Conservation (phyloP, 345 rosid species). For the Gossypium stocksii region DNA sequence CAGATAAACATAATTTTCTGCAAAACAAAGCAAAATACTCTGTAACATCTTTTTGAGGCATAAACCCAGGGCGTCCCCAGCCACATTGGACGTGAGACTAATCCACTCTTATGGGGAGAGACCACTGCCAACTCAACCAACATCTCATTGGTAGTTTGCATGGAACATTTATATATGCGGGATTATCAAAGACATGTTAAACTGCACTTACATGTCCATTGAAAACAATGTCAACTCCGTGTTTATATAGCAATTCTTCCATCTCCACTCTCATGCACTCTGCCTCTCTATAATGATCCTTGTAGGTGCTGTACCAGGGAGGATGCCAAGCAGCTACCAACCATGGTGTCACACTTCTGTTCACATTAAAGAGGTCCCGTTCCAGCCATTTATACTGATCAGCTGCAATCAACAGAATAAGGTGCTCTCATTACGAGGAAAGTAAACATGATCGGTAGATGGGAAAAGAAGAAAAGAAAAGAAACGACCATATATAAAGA, state of each 20-base stretch:
- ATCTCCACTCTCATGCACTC: slow-evolving; percentile 81
- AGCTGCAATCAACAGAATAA: slow-evolving; percentile 34
- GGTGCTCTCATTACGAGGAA: slow-evolving; percentile 9
- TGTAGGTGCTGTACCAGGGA: slow-evolving; percentile 89
- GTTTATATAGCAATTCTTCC: slow-evolving; percentile 62
- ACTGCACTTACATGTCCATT: slow-evolving; percentile 60
- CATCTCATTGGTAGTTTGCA: too few species aligned
- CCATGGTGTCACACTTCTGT: slow-evolving; percentile 85
- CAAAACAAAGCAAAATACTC: not conserved
- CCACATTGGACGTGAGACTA: too few species aligned
- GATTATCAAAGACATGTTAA: not conserved
- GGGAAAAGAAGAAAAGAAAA: not conserved
- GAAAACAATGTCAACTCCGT: slow-evolving; percentile 70
- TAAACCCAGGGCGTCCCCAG: too few species aligned
- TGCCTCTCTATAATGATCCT: slow-evolving; percentile 74
- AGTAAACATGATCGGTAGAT: slow-evolving; percentile 2
- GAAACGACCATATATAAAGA: not conserved
- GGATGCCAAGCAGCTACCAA: slow-evolving; percentile 75
- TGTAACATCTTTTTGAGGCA: not conserved
- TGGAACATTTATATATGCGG: not conserved
- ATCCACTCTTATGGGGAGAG: too few species aligned
- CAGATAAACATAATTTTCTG: not conserved
- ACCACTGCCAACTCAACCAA: too few species aligned
- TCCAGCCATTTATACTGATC: slow-evolving; percentile 82
- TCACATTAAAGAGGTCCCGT: slow-evolving; percentile 47